phyloP scores from a whole-genome alignment of 371 early-diverging fungal species.

The Basidiobolus heterosporus region DNA sequence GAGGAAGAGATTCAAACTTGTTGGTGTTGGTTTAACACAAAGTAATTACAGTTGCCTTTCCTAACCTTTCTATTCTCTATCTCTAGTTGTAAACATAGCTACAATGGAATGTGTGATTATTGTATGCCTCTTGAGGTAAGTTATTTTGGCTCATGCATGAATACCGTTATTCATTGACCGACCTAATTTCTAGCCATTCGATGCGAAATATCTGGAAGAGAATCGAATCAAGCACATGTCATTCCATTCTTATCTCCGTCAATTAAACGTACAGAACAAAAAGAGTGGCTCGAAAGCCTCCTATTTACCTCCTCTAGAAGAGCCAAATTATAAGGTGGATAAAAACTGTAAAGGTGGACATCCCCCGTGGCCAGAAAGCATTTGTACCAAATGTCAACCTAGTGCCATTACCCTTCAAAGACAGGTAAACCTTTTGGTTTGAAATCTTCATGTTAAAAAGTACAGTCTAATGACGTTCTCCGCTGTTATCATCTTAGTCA shows the following conservation, averaged over 20 bases:
- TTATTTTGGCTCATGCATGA: background rate
- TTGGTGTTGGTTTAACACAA: conserved; percentile 15
- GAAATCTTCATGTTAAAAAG: too few relatives aligned
- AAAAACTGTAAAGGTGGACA: conserved; percentile 68
- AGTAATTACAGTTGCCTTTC: background rate
- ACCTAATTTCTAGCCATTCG: conserved; percentile 53
- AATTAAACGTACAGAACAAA: conserved; percentile 41
- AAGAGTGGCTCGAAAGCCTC: conserved; percentile 21
- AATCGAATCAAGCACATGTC: conserved; percentile 95
- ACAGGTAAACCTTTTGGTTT: too few relatives aligned
- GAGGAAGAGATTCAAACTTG: conserved; percentile 69
- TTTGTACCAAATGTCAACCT: conserved; percentile 96
- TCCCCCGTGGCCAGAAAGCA: conserved; percentile 81
- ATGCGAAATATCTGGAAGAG: conserved; percentile 63
- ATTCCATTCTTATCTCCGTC: conserved; percentile 80
- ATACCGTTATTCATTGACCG: conserved; percentile 1
- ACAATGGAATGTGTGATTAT: conserved; percentile 92
- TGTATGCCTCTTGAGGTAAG: conserved; percentile 82
- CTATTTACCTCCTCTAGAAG: conserved; percentile 68
- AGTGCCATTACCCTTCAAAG: conserved; percentile 77
- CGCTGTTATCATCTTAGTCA: conserved; percentile 23
- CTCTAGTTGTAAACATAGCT: conserved; percentile 74
- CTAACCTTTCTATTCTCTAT: background rate
- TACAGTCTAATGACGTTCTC: too few relatives aligned
- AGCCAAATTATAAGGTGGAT: conserved; percentile 58